Base-by-base conservation (phyloP, 805 yeast genomes). In the Groenewaldozyma salmanticensis region DNA sequence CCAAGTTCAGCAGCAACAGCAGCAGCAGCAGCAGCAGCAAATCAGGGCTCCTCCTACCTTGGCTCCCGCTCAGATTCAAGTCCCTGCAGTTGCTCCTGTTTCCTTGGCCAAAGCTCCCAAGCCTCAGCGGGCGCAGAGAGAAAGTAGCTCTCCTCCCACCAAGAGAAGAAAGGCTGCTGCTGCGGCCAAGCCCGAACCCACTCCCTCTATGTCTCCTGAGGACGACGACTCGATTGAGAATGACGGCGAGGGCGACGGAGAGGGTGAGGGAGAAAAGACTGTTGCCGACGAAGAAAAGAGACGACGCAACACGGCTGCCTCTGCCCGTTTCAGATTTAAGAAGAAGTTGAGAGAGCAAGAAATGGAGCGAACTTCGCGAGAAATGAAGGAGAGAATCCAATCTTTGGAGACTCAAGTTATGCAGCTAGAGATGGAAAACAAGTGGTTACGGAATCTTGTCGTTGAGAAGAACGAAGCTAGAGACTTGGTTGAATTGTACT, bases 321-420 rank as follows among this genome's bases (percentile, higher is more conserved):
- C 90, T 17, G 96, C 96, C 3, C 70, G 97, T 45, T 90, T 90
- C 68, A 72, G 98, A 49, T 75, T 86, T 57, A 86, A 85, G 72
- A 87, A 84, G 76, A 88, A 90, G 71, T 55, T 81, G 63, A 82
- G 85, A 60, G 96, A 90, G 64, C 92, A 83, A 63, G 90, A 88
- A 58, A 74, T 90, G 78, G 95, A 88, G 62, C 68, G 77, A 44
- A 76, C 72, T 44, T 72, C 88, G 16, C 74, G 75, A 51, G 88
- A 81, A 45, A 68, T 90, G 52, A 77, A 76, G 51, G 88, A 82
- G 24, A 62, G 74, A 46, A 78, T 88, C 13, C 63, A 67, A 37
- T 65, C 66, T 18, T 68, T 87, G 47, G 94, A 87, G 59, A 70
- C 74, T 54, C 78, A 78, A 55, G 75, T 92, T 44, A 79, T 79